Conservation (phyloP, 495 filamentous ascomycete genomes). For the Choiromyces venosus region DNA sequence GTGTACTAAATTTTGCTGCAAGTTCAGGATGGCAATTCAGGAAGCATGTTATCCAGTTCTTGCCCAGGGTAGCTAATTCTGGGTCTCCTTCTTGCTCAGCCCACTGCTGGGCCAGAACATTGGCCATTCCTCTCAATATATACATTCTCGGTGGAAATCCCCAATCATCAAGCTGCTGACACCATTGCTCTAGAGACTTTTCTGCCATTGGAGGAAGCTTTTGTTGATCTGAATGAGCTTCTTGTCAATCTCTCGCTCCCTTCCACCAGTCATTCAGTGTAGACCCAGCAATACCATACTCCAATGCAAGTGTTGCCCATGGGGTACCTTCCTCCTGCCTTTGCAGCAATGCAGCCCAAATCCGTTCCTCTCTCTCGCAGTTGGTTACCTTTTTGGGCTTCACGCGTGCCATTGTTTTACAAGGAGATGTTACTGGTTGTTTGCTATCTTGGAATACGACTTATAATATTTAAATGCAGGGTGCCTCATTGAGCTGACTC, state of each 20-base stretch:
- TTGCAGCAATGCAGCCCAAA: too few species aligned
- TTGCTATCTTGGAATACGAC: too few species aligned
- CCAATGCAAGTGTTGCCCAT: too few species aligned
- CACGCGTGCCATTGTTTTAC: too few species aligned
- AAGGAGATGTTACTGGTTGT: too few species aligned
- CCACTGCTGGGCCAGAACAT: constrained; percentile 5
- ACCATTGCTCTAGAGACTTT: background rate
- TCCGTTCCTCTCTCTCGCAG: too few species aligned
- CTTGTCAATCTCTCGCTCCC: background rate
- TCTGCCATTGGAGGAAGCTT: constrained; percentile 9
- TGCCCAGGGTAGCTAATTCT: background rate
- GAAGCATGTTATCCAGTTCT: constrained; percentile 9
- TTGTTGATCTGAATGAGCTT: constrained; percentile 1
- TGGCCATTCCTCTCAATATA: constrained; percentile 12
- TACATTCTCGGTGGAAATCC: constrained; percentile 18
- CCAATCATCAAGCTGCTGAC: background rate
- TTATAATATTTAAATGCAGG: too few species aligned
- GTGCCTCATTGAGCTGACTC: too few species aligned
- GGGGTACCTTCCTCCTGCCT: too few species aligned
- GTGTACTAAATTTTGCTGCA: constrained; percentile 6
- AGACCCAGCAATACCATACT: too few species aligned
- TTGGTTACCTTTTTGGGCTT: too few species aligned
- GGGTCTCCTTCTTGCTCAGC: constrained; percentile 9
- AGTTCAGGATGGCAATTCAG: constrained; percentile 11
- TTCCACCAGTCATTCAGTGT: too few species aligned